Base-by-base conservation (phyloP, 495 filamentous ascomycete genomes). In the Bombardia bombarda region DNA sequence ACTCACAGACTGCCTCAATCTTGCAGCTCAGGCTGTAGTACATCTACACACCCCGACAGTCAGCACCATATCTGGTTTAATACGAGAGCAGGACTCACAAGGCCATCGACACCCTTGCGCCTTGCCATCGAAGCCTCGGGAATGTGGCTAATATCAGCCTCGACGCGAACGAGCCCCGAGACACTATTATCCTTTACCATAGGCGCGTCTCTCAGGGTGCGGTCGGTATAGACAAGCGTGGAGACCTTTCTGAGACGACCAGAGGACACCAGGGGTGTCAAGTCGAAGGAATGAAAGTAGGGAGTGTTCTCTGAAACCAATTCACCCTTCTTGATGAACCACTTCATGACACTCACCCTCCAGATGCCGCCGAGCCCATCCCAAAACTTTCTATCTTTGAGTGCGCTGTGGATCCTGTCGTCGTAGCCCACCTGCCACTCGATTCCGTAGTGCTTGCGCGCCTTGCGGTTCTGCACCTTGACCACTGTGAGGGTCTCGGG, bases 401-500 rank as follows among this genome's bases (percentile, higher is more conserved):
- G 26, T 3, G 48, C 9, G 34, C 47, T 9, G 36, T 69, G 66
- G 0, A 47, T 24, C 9, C 32, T 47, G 6, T 60, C 56, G 55
- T 70, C 45, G 43, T 58, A 78, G 2, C 20, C 39, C n/a, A 43
- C 40, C 1, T 25, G 22, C 43, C 48, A 52, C 18, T 45, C 37
- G 7, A 63, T 49, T 1, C 75, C 76, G 42, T 77, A 74, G 40
- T 77, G 68, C 41, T 71, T 70, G 23, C 75, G 63, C 4, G 72
- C 67, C 45, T 65, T 65, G 9, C 77, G 66, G 33, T 61, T 68
- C 24, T 62, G 53, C 26, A 66, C 52, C 19, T 52, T 50, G 7
- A 80, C 68, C 39, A 50, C 42, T 40, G 72, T 56, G 16, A 56
- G 41, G 57, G 63, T 43, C 52, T 63, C 31, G 55, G 56, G 49